Conservation (phyloP, 768 basidiomycete species). For the Lactarius akahatsu region DNA sequence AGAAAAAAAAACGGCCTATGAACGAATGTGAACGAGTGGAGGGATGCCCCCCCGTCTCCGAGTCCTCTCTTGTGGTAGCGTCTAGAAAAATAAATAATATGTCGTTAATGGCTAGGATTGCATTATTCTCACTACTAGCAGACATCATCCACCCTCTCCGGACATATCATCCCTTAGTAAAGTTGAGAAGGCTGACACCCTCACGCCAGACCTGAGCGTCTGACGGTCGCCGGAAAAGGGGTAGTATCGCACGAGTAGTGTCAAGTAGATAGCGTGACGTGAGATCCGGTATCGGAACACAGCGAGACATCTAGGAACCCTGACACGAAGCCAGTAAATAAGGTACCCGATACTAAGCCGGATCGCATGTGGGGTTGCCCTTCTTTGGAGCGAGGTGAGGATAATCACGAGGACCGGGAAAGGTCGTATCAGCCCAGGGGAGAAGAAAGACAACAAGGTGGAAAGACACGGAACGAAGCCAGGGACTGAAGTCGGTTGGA, state of each 20-base stretch:
- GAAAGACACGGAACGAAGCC: background rate
- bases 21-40: background rate
- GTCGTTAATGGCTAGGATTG: background rate
- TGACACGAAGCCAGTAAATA: background rate
- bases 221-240: background rate
- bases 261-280: background rate
- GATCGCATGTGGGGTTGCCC: background rate
- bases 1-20: background rate
- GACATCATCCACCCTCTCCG: background rate
- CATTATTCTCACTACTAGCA: background rate
- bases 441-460: background rate
- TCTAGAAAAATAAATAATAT: background rate
- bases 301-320: background rate
- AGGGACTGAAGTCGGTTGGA: background rate
- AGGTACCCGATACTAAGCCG: background rate
- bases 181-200: background rate
- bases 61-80: background rate
- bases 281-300: background rate
- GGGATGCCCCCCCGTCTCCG: background rate
- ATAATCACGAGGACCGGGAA: background rate
- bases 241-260: background rate
- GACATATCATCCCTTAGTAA: background rate
- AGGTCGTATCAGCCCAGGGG: background rate
- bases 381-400: background rate
- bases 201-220: background rate